Conservation (phyloP, 2,329 filamentous ascomycete genomes). For the Teratosphaeria pseudoeucalypti region DNA sequence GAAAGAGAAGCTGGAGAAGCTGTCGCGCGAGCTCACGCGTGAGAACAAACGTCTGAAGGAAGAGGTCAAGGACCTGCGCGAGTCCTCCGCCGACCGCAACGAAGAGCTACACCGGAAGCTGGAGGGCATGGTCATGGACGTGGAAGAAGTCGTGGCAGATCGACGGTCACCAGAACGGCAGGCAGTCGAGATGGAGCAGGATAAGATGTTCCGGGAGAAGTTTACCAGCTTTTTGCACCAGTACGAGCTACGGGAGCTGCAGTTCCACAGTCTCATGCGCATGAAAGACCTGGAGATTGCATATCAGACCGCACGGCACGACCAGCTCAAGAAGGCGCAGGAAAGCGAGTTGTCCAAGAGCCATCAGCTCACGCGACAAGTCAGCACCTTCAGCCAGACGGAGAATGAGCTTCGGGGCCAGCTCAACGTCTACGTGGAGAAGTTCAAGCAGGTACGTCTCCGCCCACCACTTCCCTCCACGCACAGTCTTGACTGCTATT, state of each 20-base stretch:
- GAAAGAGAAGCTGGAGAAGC: constrained; percentile 93
- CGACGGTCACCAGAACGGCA: constrained; percentile 53
- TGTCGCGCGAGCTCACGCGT: constrained; percentile 85
- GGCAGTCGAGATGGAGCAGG: constrained; percentile 77
- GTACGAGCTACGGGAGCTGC: constrained; percentile 87
- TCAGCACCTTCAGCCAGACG: constrained; percentile 91
- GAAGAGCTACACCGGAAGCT: constrained; percentile 77
- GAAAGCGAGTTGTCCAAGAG: constrained; percentile 72
- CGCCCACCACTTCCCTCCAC: not conserved
- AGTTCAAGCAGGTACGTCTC: constrained; percentile 85
- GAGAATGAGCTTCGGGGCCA: constrained; percentile 89
- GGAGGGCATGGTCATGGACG: constrained; percentile 66
- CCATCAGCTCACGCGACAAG: constrained; percentile 77
- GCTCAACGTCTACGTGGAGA: constrained; percentile 96
- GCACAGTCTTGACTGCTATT: not conserved
- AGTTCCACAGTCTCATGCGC: constrained; percentile 84
- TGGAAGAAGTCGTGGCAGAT: constrained; percentile 65
- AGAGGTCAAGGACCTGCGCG: constrained; percentile 74
- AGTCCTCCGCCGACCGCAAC: constrained; percentile 72
- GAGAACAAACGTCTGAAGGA: constrained; percentile 99
- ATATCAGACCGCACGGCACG: constrained; percentile 76
- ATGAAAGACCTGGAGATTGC: constrained; percentile 95
- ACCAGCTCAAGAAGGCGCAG: constrained; percentile 79
- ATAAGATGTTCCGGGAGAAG: constrained; percentile 72
- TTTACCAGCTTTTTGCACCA: constrained; percentile 95